Evolutionary conservation across 2,329 filamentous ascomycete genomes (phyloP).

Genomic region (Penicillium sclerotiorum): DNA sequence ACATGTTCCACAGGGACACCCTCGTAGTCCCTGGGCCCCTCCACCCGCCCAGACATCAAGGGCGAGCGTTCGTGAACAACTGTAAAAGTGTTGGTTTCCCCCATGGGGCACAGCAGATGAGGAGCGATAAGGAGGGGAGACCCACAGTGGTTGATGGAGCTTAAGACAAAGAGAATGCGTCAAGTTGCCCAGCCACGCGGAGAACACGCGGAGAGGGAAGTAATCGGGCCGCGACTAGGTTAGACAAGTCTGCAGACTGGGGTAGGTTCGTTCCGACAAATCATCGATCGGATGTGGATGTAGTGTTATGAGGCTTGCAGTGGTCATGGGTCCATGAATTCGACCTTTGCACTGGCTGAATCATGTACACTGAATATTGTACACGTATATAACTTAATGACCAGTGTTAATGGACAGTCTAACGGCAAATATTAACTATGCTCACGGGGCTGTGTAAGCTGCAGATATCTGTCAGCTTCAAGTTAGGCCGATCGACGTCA

Average conservation of each 20-base stretch:
- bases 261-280: conserved; percentile 1
- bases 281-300: background rate
- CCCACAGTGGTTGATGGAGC: conserved; percentile 9
- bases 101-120: conserved; percentile 1
- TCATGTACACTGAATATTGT: no score
- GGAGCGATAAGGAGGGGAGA: conserved; percentile 10
- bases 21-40: background rate
- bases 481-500: conserved; percentile 4
- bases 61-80: conserved; percentile 30
- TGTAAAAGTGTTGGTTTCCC: conserved; percentile 1
- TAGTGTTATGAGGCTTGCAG: conserved; percentile 1
- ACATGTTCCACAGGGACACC: conserved; percentile 36
- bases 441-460: background rate
- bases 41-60: conserved; percentile 24
- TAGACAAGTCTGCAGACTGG: conserved; percentile 1
- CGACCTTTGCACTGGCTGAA: no score
- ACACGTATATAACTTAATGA: background rate
- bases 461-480: background rate
- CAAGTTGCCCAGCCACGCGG: no score
- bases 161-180: no score
- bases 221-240: background rate
- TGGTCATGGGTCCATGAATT: conserved; percentile 6
- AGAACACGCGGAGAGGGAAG: background rate
- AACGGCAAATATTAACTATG: background rate
- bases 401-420: background rate